Evolutionary conservation across 2,329 filamentous ascomycete species (phyloP).

Genomic region (Penicillium aurantiogriseum): DNA sequence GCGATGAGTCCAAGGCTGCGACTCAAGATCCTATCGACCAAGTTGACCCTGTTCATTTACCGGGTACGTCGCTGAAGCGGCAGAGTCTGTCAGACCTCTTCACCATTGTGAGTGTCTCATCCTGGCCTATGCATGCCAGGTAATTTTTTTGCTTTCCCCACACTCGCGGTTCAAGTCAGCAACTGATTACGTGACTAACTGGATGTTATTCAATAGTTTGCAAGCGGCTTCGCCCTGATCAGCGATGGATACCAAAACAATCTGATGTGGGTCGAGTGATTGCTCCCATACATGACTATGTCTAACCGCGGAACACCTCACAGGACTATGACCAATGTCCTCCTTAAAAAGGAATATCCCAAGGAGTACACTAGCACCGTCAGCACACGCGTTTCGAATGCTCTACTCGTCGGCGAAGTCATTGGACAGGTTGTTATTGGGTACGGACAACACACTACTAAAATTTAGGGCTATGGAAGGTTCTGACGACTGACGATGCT

Average conservation of each 20-base stretch:
- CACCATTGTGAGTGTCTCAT: conserved; percentile 24
- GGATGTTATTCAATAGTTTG: conserved; percentile 17
- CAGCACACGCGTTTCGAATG: conserved; percentile 32
- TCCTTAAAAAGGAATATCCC: conserved; percentile 28
- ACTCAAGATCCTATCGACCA: not conserved
- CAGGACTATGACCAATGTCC: conserved; percentile 33
- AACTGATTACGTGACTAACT: not conserved
- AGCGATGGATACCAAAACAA: conserved; percentile 35
- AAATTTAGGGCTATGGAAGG: not conserved
- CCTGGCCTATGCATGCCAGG: not conserved
- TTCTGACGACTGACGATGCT: not conserved
- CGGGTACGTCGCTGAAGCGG: conserved; percentile 17
- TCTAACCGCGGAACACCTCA: not conserved
- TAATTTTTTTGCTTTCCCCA: not conserved
- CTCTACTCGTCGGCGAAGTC: conserved; percentile 29
- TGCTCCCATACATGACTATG: not conserved
- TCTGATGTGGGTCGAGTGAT: conserved; percentile 23
- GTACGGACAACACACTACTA: conserved; percentile 6
- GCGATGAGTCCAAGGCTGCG: not conserved
- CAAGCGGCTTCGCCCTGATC: conserved; percentile 31
- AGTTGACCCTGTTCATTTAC: conserved; percentile 1
- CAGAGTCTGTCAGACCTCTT: conserved; percentile 30
- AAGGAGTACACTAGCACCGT: conserved; percentile 26
- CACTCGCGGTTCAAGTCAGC: not conserved
- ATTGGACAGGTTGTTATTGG: conserved; percentile 30